Evolutionary conservation across 345 rosid genomes (phyloP).

Genomic region (Hevea brasiliensis): DNA sequence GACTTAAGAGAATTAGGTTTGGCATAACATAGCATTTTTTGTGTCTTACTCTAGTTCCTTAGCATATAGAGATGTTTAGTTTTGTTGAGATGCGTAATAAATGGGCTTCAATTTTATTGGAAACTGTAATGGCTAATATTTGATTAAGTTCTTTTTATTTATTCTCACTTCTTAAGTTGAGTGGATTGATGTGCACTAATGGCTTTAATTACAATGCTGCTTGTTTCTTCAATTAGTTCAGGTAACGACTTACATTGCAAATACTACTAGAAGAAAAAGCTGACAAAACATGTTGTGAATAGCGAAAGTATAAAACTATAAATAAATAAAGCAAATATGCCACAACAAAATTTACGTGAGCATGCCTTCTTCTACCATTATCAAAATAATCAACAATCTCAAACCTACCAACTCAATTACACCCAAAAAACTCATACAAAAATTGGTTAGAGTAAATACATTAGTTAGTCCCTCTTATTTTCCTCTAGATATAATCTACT

Average conservation of each 20-base stretch:
- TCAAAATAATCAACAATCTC: too few relatives aligned
- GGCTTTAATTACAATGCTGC: constrained; percentile 3
- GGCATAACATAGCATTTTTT: not conserved
- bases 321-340: too few relatives aligned
- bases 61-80: not conserved
- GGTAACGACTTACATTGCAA: not conserved
- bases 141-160: not conserved
- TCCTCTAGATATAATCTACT: too few relatives aligned
- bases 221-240: not conserved
- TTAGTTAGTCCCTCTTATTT: too few relatives aligned
- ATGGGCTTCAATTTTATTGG: not conserved
- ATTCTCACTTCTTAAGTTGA: not conserved
- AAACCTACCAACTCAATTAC: too few relatives aligned
- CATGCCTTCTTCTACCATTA: too few relatives aligned
- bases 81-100: not conserved
- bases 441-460: too few relatives aligned
- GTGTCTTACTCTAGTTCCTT: not conserved
- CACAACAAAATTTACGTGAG: too few relatives aligned
- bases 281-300: too few relatives aligned
- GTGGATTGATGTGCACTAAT: not conserved
- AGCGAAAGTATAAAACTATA: too few relatives aligned
- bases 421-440: too few relatives aligned
- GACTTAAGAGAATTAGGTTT: not conserved
- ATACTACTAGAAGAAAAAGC: not conserved
- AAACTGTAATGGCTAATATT: not conserved